Base-by-base conservation (phyloP, 306 rosid genomes). In the Vigna angularis region DNA sequence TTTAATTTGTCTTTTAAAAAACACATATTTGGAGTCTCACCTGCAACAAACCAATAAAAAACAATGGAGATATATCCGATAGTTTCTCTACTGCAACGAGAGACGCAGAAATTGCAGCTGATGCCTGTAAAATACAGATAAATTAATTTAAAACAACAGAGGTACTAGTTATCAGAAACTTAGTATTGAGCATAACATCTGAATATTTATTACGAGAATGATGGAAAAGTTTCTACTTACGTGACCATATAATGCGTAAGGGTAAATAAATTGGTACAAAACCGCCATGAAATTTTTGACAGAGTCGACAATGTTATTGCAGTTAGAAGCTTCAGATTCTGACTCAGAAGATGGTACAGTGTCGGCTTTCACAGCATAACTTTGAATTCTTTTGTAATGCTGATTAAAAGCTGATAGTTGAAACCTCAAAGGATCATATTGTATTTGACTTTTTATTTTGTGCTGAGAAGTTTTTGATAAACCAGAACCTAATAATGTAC, bases 161-260 rank as follows among this genome's bases (percentile, higher is more conserved):
- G 22, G 9, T 45, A 49, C 64, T 32, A 38, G 73, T 2, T 26
- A 2, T 26, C 28, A 3, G 3, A 26, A 26, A 26, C 3, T 2
- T 26, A 26, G 28, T 26, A 26, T 26, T 30, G 20, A 51, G 4
- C 57, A 51, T 7, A 14, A 51, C 0, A 2, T 16, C 7, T 18
- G 7, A 72, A 34, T 5, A 45, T 18, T 7, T 2, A 26, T 26
- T 26, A 26, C 0, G 13, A 61, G 3, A 30, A 6, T 30, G 32
- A 22, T 0, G 67, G 2, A 2, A 62, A 62, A 62, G 6, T 16
- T 32, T 36, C 7, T 34, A 85, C 98, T 86, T 82, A 89, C 89
- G 87, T 58, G 91, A 82, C 80, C 88, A 52, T 83, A 75, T 59
- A 88, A 86, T 75, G 94, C 84, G 83, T 90, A 91, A 7, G 98